These are phyloP conservation scores for Clitocybe nebularis DNA, from an alignment of 1,284 basidiomycete species.

Conservation along the genomic window DNA sequence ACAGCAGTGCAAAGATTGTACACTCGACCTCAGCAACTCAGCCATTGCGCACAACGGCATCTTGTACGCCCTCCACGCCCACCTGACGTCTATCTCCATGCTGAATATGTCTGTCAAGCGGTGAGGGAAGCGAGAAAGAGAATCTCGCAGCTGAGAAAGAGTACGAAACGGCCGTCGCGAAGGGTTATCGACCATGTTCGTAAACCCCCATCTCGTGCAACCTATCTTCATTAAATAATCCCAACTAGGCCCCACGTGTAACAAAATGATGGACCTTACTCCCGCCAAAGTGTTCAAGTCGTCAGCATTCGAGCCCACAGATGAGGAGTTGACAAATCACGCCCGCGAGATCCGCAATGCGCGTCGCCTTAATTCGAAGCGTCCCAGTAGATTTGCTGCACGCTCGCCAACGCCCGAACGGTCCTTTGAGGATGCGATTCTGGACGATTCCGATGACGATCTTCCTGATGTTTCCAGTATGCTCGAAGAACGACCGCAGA, in stretches of 20 bases:
- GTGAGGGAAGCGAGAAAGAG: constrained; percentile 49
- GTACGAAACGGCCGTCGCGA: constrained; percentile 51
- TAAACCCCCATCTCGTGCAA: constrained; percentile 6
- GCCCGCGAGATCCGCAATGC: constrained; percentile 24
- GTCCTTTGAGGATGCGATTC: constrained; percentile 23
- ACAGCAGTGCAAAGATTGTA: constrained; percentile 38
- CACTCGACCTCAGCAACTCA: constrained; percentile 45
- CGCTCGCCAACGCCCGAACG: constrained; percentile 20
- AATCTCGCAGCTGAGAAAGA: constrained; percentile 50
- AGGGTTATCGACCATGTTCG: constrained; percentile 57
- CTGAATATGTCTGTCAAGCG: too few relatives aligned
- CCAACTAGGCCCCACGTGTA: constrained; percentile 50
- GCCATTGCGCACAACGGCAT: constrained; percentile 51
- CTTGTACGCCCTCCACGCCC: constrained; percentile 35
- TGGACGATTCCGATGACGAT: constrained; percentile 44
- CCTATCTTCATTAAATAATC: not conserved
- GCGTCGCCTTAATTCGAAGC: constrained; percentile 6
- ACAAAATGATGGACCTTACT: constrained; percentile 51
- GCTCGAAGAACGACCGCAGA: constrained; percentile 21
- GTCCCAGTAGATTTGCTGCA: constrained; percentile 9
- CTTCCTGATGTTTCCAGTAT: constrained; percentile 42
- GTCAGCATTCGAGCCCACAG: constrained; percentile 53
- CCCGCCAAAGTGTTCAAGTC: constrained; percentile 47
- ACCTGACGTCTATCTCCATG: not conserved
- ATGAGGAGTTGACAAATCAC: constrained; percentile 35